These are phyloP conservation scores for Apiospora saccharicola DNA, from an alignment of 2,329 filamentous ascomycete species.

Conservation along the genomic window DNA sequence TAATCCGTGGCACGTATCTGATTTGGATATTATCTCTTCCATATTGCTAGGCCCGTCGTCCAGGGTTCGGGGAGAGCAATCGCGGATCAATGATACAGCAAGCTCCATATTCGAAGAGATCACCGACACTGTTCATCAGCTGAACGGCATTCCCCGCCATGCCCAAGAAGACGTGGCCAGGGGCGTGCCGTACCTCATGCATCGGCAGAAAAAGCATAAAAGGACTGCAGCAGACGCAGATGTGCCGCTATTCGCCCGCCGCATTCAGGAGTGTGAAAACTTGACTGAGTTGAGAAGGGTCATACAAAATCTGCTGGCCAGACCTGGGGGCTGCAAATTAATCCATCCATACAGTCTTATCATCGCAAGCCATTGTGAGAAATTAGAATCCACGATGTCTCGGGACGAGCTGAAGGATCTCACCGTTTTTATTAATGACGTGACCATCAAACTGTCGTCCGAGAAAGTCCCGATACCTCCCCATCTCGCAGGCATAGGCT, in stretches of 20 bases:
- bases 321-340: constrained; percentile 30
- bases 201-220: constrained; percentile 31
- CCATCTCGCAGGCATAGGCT: constrained; percentile 40
- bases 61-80: constrained; percentile 11
- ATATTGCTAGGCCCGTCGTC: constrained; percentile 41
- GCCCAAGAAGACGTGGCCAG: constrained; percentile 30
- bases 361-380: background rate
- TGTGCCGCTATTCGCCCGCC: constrained; percentile 25
- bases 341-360: constrained; percentile 24
- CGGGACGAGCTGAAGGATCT: constrained; percentile 25
- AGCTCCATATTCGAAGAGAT: background rate
- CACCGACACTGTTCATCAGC: constrained; percentile 25
- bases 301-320: constrained; percentile 32
- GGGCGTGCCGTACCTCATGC: constrained; percentile 39
- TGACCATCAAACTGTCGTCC: constrained; percentile 44
- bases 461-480: constrained; percentile 36
- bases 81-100: background rate
- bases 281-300: constrained; percentile 38
- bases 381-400: background rate
- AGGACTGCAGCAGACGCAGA: background rate
- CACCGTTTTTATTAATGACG: constrained; percentile 51
- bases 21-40: constrained; percentile 51
- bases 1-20: constrained; percentile 49
- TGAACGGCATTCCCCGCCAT: constrained; percentile 40
- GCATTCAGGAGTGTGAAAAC: constrained; percentile 27